Conservation (phyloP, 108 stramenopile genomes). For the Pseudonitzschia pungens region DNA sequence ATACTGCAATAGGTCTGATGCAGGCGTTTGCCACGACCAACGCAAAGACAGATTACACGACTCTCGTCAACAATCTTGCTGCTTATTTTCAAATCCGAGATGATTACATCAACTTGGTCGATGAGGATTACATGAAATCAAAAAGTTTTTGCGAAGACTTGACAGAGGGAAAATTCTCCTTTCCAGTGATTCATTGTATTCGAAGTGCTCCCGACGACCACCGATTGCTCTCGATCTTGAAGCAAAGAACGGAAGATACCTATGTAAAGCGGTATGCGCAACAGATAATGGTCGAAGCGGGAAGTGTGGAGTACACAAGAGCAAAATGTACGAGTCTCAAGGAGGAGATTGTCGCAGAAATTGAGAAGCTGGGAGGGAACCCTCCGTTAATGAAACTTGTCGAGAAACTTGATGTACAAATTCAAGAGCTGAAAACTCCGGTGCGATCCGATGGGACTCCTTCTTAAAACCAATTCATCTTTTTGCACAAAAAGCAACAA, state of each 20-base stretch:
- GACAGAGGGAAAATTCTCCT: constrained; percentile 95
- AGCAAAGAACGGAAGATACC: constrained; percentile 87
- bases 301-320: constrained; percentile 72
- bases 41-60: constrained; percentile 54
- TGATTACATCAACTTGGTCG: constrained; percentile 93
- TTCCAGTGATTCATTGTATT: constrained; percentile 87
- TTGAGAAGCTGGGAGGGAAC: constrained; percentile 76
- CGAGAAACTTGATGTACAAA: constrained; percentile 68
- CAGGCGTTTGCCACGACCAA: constrained; percentile 80
- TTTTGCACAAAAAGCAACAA: too few relatives aligned
- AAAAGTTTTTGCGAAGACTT: constrained; percentile 97
- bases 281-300: constrained; percentile 63
- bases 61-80: constrained; percentile 87
- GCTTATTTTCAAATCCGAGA: constrained; percentile 96
- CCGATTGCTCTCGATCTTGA: constrained; percentile 85
- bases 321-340: constrained; percentile 66
- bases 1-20: constrained; percentile 67
- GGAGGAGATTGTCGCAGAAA: constrained; percentile 52
- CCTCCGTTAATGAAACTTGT: constrained; percentile 62
- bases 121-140: constrained; percentile 90
- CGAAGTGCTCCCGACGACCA: constrained; percentile 40
- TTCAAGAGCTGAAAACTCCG: constrained; percentile 36
- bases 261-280: constrained; percentile 92
- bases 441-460: neutral
- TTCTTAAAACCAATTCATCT: too few relatives aligned